Evolutionary conservation across 495 filamentous ascomycete genomes (phyloP).

Genomic region (Aspergillus diversus): DNA sequence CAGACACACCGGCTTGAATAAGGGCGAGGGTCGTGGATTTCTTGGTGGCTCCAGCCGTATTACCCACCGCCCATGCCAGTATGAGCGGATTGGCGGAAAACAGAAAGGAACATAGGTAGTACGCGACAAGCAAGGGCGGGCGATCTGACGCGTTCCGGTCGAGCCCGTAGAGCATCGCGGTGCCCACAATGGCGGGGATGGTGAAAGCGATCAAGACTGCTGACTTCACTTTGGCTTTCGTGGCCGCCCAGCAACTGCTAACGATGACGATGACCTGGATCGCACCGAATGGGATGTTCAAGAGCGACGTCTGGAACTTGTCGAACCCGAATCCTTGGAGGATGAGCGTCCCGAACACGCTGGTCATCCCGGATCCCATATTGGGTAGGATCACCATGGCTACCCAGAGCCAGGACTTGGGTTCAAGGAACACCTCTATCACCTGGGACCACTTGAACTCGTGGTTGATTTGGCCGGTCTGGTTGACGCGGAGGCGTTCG

Average conservation of each 20-base stretch:
- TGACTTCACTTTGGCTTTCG: conserved; percentile 25
- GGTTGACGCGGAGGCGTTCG: conserved; percentile 63
- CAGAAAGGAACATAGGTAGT: conserved; percentile 64
- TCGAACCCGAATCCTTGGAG: conserved; percentile 43
- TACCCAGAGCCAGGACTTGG: conserved; percentile 47
- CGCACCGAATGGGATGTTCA: conserved; percentile 40
- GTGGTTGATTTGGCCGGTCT: conserved; percentile 56
- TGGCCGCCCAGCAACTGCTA: conserved; percentile 50
- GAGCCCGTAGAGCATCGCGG: conserved; percentile 47
- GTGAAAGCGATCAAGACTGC: conserved; percentile 25
- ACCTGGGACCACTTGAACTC: conserved; percentile 51
- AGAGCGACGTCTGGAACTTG: conserved; percentile 35
- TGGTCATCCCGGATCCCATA: conserved; percentile 39
- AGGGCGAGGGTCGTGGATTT: conserved; percentile 57
- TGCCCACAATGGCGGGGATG: conserved; percentile 23
- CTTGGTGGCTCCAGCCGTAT: conserved; percentile 53
- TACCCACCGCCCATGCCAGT: conserved; percentile 53
- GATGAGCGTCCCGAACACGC: conserved; percentile 41
- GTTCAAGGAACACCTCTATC: conserved; percentile 48
- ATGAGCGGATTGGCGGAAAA: conserved; percentile 55
- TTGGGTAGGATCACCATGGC: conserved; percentile 56
- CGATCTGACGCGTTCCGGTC: conserved; percentile 41
- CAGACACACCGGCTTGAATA: conserved; percentile 45
- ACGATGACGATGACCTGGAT: conserved; percentile 51
- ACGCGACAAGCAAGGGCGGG: conserved; percentile 54